These are phyloP conservation scores for Erodium texanum DNA, from an alignment of 441 rosid genomes.

Conservation along the genomic window DNA sequence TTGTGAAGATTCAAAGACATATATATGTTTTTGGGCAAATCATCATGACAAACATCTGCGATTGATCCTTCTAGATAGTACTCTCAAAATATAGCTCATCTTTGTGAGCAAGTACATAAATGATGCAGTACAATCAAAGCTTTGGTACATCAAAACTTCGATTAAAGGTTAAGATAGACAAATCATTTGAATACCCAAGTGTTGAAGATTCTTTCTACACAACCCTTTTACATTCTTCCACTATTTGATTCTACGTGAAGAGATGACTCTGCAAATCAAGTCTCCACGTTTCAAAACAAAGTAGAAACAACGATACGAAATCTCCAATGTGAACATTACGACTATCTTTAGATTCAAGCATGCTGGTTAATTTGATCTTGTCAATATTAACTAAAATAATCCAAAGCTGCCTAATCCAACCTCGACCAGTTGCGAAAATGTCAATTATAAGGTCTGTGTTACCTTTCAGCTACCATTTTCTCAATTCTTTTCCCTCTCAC, in stretches of 20 bases:
- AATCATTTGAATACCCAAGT: background rate
- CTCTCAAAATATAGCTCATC: no score
- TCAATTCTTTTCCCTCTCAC: background rate
- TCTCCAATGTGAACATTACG: background rate
- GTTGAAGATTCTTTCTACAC: background rate
- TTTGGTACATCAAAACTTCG: background rate
- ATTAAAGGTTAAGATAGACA: conserved; percentile 3
- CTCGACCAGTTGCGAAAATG: conserved; percentile 3
- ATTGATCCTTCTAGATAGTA: no score
- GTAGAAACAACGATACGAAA: conserved; percentile 1
- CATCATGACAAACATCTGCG: no score
- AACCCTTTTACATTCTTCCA: background rate
- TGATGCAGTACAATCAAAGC: background rate
- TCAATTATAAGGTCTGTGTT: conserved; percentile 5
- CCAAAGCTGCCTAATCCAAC: conserved; percentile 4
- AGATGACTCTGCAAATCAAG: background rate
- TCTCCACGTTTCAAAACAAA: background rate
- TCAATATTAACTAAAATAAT: background rate
- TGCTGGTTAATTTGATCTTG: background rate
- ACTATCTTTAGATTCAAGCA: background rate
- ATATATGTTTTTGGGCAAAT: no score
- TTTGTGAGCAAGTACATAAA: background rate
- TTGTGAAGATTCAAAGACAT: no score
- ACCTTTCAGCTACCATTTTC: background rate
- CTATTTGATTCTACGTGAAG: background rate